A percentile compares a stretch with the other conserved stretches of the same genome.
Evolutionary conservation across 2,329 filamentous ascomycete species (phyloP).

Genomic region (Aspergillus caelatus): DNA sequence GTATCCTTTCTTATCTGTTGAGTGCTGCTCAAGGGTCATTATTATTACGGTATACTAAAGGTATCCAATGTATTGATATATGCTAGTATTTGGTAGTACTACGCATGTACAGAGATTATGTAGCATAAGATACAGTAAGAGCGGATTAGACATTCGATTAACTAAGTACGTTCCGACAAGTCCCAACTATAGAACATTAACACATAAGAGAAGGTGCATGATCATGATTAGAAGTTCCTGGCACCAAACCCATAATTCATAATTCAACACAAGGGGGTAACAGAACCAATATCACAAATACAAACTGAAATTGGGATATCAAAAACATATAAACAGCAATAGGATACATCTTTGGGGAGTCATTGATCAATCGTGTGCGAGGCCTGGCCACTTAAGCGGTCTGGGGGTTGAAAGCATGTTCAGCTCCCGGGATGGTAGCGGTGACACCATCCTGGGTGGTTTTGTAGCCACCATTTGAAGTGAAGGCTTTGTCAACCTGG

Average conservation of each 20-base stretch:
- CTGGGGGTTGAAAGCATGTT: constrained; percentile 28
- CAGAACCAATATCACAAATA: constrained; percentile 1
- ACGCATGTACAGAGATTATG: not conserved
- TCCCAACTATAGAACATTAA: not conserved
- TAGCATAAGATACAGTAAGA: not conserved
- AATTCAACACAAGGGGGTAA: not conserved
- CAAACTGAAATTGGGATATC: constrained; percentile 13
- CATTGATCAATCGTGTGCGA: not conserved
- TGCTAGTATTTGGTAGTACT: too few species aligned
- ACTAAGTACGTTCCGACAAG: not conserved
- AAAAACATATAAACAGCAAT: constrained; percentile 2
- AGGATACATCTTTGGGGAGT: constrained; percentile 1
- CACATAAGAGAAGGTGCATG: not conserved
- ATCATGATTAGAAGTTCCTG: not conserved
- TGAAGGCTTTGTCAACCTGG: constrained; percentile 36
- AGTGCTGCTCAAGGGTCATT: not conserved
- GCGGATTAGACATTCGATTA: not conserved
- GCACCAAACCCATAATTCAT: not conserved
- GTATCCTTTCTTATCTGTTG: not conserved
- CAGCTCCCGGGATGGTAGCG: constrained; percentile 16
- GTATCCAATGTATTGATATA: too few species aligned
- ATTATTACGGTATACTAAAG: not conserved
- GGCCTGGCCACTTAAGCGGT: constrained; percentile 16
- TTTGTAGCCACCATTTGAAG: constrained; percentile 15
- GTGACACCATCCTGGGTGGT: constrained; percentile 7